phyloP scores from a whole-genome alignment of 768 basidiomycete genomes.

The Naganishia vaughanmartiniae region DNA sequence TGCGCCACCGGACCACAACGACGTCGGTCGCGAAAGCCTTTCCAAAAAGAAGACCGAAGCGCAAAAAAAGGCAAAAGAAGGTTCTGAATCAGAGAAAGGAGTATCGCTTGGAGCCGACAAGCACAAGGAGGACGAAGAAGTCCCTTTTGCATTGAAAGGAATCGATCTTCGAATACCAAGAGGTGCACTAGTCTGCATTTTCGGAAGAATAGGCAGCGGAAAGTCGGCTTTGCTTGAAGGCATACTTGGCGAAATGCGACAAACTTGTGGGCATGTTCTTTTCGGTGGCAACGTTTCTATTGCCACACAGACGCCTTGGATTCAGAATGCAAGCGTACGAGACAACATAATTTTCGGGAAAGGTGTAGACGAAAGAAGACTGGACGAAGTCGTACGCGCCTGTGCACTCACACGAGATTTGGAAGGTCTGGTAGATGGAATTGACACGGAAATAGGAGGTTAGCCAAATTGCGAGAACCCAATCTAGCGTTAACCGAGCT shows the following conservation, averaged over 20 bases:
- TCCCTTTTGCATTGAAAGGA: constrained; percentile 58
- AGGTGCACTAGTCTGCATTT: constrained; percentile 44
- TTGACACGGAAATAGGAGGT: too few species aligned
- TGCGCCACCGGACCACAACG: constrained; percentile 38
- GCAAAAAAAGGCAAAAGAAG: constrained; percentile 13
- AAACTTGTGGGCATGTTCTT: constrained; percentile 32
- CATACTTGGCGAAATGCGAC: constrained; percentile 48
- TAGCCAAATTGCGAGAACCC: too few species aligned
- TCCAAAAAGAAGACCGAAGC: constrained; percentile 27
- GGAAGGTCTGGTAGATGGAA: too few species aligned
- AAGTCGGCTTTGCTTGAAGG: constrained; percentile 46
- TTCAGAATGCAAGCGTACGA: too few species aligned
- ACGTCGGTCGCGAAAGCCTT: constrained; percentile 26
- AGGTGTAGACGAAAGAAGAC: too few species aligned
- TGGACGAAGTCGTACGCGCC: too few species aligned
- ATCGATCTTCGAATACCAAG: constrained; percentile 41
- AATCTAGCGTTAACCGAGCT: too few species aligned
- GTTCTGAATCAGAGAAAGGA: not conserved
- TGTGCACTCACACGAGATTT: too few species aligned
- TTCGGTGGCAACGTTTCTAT: constrained; percentile 46
- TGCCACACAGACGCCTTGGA: constrained; percentile 28
- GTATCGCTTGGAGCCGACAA: not conserved
- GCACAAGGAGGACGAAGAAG: not conserved
- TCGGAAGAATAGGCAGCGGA: constrained; percentile 48
- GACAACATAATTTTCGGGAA: too few species aligned